These are phyloP conservation scores for Coniochaeta sp. DNA, from an alignment of 2,329 filamentous ascomycete genomes.

Conservation along the genomic window DNA sequence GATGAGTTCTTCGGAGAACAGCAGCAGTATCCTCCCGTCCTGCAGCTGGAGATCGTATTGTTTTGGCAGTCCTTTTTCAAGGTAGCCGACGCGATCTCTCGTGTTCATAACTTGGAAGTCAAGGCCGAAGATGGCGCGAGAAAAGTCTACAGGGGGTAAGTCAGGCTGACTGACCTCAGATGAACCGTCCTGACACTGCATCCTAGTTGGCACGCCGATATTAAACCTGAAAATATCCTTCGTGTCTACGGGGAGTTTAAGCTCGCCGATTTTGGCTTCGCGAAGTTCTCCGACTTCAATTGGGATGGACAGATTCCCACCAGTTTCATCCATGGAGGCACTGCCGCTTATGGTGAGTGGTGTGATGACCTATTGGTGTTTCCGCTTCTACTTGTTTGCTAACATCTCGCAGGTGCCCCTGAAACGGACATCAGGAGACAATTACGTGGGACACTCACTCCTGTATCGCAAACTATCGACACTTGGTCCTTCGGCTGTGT, in stretches of 20 bases:
- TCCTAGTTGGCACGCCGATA: constrained; percentile 1
- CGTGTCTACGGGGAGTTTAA: constrained; percentile 2
- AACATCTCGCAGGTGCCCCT: background rate
- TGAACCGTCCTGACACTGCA: background rate
- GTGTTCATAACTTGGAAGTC: constrained; percentile 2
- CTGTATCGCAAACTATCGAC: background rate
- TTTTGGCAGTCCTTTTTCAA: constrained; percentile 7
- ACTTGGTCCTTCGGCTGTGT: constrained; percentile 2
- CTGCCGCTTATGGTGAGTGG: background rate
- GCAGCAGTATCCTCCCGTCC: constrained; percentile 3
- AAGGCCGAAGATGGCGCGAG: background rate
- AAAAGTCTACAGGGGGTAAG: background rate
- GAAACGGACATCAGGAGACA: background rate
- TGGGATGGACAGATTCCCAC: background rate
- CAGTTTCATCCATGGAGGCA: background rate
- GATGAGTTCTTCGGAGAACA: constrained; percentile 6
- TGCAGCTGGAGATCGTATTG: constrained; percentile 4
- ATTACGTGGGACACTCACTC: background rate
- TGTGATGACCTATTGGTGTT: background rate
- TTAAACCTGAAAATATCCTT: constrained; percentile 2
- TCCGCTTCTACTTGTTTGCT: background rate
- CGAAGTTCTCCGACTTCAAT: background rate
- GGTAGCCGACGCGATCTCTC: constrained; percentile 2
- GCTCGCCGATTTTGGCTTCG: constrained; percentile 1
- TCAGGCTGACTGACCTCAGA: background rate